phyloP scores from a whole-genome alignment of 805 yeast genomes.

The Lachancea meyersii region DNA sequence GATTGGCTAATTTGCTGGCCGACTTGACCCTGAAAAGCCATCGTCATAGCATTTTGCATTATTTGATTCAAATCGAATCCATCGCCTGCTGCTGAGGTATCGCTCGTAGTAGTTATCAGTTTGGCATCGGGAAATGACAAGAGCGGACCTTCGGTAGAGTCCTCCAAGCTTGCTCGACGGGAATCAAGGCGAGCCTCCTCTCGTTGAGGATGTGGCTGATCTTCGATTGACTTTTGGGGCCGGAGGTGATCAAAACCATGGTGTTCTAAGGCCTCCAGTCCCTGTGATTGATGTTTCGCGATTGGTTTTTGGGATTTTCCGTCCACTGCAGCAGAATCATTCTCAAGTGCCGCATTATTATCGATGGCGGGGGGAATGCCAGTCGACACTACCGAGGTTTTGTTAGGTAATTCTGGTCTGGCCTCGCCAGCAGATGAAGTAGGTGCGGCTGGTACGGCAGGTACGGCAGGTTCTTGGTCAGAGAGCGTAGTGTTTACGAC shows the following conservation, averaged over 20 bases:
- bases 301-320: no score
- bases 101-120: neutral
- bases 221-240: neutral
- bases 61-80: slow-evolving; percentile 65
- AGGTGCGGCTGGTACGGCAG: no score
- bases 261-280: no score
- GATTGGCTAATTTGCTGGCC: slow-evolving; percentile 16
- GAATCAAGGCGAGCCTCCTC: neutral
- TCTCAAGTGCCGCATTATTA: no score
- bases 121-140: slow-evolving; percentile 2
- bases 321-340: no score
- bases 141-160: neutral
- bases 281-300: no score
- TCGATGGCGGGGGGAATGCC: no score
- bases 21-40: slow-evolving; percentile 60
- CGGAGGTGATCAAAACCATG: neutral
- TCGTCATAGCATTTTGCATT: slow-evolving; percentile 66
- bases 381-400: no score
- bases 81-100: slow-evolving; percentile 29
- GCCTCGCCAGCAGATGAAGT: no score
- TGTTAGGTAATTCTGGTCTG: no score
- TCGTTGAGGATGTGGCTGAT: neutral
- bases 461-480: slow-evolving; percentile 2
- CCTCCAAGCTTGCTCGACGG: neutral
- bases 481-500: slow-evolving; percentile 40